These are phyloP conservation scores for Podospora pseudoanserina DNA, from an alignment of 495 filamentous ascomycete species.

Conservation along the genomic window DNA sequence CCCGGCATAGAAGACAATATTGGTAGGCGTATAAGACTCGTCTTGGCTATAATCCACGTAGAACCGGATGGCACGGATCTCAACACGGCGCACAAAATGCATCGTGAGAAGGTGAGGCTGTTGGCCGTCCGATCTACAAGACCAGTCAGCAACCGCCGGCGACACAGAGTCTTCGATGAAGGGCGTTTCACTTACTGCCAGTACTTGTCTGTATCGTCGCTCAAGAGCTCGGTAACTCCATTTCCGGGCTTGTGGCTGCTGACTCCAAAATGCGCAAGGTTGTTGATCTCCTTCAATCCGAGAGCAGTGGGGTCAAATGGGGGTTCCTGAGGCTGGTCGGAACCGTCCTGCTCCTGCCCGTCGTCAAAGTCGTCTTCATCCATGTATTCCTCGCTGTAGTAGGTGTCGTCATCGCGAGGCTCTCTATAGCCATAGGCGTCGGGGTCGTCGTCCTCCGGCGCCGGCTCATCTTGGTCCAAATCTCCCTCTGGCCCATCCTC, in stretches of 20 bases:
- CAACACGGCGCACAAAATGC: slow-evolving; percentile 91
- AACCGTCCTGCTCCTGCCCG: slow-evolving; percentile 27
- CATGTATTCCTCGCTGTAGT: slow-evolving; percentile 18
- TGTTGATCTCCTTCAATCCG: slow-evolving; percentile 85
- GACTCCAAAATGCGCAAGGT: slow-evolving; percentile 90
- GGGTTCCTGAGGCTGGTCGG: slow-evolving; percentile 23
- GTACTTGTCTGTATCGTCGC: slow-evolving; percentile 73
- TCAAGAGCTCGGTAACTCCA: slow-evolving; percentile 77
- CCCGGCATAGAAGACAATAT: slow-evolving; percentile 80
- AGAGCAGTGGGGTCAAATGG: slow-evolving; percentile 43
- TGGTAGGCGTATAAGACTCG: slow-evolving; percentile 95
- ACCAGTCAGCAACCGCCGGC: background rate
- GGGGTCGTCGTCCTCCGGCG: background rate
- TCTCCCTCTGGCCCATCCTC: background rate
- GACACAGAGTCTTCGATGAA: background rate
- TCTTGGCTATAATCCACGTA: slow-evolving; percentile 88
- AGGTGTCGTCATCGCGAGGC: background rate
- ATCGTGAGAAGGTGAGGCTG: slow-evolving; percentile 92
- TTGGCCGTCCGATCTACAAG: slow-evolving; percentile 73
- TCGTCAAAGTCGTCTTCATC: slow-evolving; percentile 22
- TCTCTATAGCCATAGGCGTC: background rate
- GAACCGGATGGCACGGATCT: slow-evolving; percentile 75
- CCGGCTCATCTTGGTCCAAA: background rate
- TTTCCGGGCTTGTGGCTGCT: slow-evolving; percentile 88
- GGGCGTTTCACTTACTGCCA: slow-evolving; percentile 65